phyloP scores from a whole-genome alignment of 2,329 filamentous ascomycete genomes.

The Grosmannia huntii region DNA sequence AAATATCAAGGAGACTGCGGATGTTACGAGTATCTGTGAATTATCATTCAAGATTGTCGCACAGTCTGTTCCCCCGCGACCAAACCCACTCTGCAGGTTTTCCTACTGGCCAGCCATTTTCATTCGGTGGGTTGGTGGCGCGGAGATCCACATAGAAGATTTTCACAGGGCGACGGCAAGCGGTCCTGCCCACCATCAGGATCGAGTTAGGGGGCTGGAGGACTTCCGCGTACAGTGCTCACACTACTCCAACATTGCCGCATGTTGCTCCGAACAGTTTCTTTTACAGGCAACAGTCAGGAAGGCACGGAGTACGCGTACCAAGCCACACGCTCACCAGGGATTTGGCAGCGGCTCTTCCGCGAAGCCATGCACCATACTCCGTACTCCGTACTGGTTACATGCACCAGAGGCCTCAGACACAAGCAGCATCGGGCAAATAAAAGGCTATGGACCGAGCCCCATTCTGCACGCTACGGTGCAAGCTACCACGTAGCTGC shows the following conservation, averaged over 20 bases:
- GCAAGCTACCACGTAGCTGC: not conserved
- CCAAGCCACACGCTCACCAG: no score
- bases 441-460: not conserved
- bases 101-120: not conserved
- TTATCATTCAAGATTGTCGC: not conserved
- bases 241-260: not conserved
- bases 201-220: not conserved
- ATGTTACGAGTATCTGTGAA: not conserved
- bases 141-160: not conserved
- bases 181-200: constrained; percentile 14
- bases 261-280: not conserved
- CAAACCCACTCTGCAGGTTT: not conserved
- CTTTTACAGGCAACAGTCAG: no score
- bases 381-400: not conserved
- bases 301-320: no score
- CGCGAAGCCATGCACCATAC: no score
- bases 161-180: constrained; percentile 11
- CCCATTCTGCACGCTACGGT: not conserved
- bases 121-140: not conserved
- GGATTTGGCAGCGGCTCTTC: no score
- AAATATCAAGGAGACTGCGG: not conserved
- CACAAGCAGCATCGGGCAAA: not conserved
- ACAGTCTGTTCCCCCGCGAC: not conserved
- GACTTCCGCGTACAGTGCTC: not conserved
- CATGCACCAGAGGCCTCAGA: not conserved